These are phyloP conservation scores for Xylaria sp. DNA, from an alignment of 2,329 filamentous ascomycete genomes.

Conservation along the genomic window DNA sequence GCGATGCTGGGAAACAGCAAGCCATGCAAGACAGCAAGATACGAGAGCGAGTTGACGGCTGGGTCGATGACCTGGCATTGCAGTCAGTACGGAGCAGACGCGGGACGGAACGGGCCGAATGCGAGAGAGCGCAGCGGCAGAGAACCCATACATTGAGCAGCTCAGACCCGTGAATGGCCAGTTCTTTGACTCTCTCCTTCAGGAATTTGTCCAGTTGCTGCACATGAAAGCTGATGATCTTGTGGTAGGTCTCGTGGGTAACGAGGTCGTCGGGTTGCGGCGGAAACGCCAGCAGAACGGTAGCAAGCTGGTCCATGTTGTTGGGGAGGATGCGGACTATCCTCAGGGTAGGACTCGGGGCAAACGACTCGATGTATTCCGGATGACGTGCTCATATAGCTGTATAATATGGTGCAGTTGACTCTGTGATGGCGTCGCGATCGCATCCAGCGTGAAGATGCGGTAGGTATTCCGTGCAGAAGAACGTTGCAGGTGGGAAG, in stretches of 20 bases:
- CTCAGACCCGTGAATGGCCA: slow-evolving; percentile 34
- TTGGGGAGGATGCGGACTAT: not conserved
- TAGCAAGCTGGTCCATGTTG: slow-evolving; percentile 36
- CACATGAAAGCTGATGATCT: slow-evolving; percentile 36
- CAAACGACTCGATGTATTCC: too few species aligned
- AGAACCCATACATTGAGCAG: slow-evolving; percentile 37
- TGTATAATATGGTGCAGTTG: not conserved
- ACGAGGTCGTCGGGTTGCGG: slow-evolving; percentile 24
- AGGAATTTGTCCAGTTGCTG: slow-evolving; percentile 36
- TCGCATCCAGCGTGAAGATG: not conserved
- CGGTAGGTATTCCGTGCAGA: not conserved
- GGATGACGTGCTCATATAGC: not conserved
- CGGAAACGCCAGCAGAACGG: slow-evolving; percentile 41
- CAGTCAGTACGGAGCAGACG: slow-evolving; percentile 1
- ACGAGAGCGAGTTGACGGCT: slow-evolving; percentile 46
- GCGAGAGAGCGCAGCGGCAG: not conserved
- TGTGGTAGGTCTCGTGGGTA: slow-evolving; percentile 38
- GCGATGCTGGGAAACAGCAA: slow-evolving; percentile 34
- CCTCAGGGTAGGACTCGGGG: not conserved
- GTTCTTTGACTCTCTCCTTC: slow-evolving; percentile 29
- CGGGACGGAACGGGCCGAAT: not conserved
- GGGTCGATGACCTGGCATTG: slow-evolving; percentile 42
- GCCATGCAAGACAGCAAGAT: slow-evolving; percentile 43
- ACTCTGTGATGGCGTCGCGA: not conserved
- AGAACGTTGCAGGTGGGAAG: too few species aligned